These are phyloP conservation scores for Aspergillus kassunensis DNA, from an alignment of 495 filamentous ascomycete species.

Conservation along the genomic window DNA sequence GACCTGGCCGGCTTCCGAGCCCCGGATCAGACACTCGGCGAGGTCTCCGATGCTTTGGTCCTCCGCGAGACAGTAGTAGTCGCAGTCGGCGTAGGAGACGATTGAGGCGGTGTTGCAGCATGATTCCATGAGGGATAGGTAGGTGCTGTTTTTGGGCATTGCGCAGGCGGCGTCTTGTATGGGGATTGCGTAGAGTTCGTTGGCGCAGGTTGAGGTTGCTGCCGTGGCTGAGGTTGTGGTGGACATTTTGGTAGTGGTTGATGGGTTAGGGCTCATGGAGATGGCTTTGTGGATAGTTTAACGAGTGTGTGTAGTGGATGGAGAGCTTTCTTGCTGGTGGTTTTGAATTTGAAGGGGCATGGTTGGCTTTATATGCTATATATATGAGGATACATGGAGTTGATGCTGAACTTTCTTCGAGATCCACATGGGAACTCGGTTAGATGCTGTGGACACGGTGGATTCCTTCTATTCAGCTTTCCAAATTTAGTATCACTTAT, in stretches of 20 bases:
- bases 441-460: too few species aligned
- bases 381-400: too few species aligned
- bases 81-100: constrained; percentile 40
- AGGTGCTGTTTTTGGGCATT: constrained; percentile 25
- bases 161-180: constrained; percentile 37
- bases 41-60: constrained; percentile 33
- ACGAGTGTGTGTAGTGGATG: too few species aligned
- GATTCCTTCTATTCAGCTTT: too few species aligned
- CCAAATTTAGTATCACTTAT: too few species aligned
- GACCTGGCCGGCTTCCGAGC: constrained; percentile 26
- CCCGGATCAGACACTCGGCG: constrained; percentile 33
- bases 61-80: constrained; percentile 39
- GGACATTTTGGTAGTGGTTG: neutral
- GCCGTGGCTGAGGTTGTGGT: constrained; percentile 18
- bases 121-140: constrained; percentile 34
- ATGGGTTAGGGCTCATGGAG: constrained; percentile 18
- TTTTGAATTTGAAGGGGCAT: too few species aligned
- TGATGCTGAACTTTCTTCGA: too few species aligned
- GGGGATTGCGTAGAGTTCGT: constrained; percentile 33
- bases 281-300: constrained; percentile 21
- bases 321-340: too few species aligned
- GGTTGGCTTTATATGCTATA: constrained; percentile 12
- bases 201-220: constrained; percentile 25
- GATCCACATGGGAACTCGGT: too few species aligned
- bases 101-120: constrained; percentile 36